phyloP scores from a whole-genome alignment of 805 yeast genomes.

The Vanderwaltozyma yarrowii region DNA sequence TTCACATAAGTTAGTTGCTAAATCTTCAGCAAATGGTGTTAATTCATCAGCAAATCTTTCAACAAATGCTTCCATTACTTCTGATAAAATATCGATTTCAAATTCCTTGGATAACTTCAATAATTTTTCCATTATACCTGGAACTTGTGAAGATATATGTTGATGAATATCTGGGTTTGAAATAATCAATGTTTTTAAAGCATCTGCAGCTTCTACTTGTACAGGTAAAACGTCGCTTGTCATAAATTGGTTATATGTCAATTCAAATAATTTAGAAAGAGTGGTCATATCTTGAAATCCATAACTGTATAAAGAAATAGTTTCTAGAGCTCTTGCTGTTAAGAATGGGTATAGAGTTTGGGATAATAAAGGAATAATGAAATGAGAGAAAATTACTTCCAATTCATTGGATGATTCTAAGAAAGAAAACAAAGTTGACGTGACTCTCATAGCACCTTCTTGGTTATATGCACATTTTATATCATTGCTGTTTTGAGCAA shows the following conservation, averaged over 20 bases:
- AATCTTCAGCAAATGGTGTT: conserved; percentile 73
- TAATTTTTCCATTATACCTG: conserved; percentile 72
- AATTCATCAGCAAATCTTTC: conserved; percentile 78
- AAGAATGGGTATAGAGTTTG: conserved; percentile 49
- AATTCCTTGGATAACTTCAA: conserved; percentile 66
- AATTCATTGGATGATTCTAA: conserved; percentile 36
- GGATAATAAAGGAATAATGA: conserved; percentile 54
- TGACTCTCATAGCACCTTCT: conserved; percentile 73
- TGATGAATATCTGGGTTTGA: conserved; percentile 53
- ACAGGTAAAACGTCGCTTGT: conserved; percentile 53
- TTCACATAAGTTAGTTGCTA: conserved; percentile 47
- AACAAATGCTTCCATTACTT: conserved; percentile 93
- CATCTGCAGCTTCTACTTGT: conserved; percentile 79
- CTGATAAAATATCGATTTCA: conserved; percentile 77
- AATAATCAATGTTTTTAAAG: conserved; percentile 69
- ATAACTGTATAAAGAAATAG: conserved; percentile 34
- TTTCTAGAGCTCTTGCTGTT: conserved; percentile 61
- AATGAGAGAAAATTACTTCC: conserved; percentile 52
- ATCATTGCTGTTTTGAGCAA: conserved; percentile 26
- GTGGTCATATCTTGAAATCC: conserved; percentile 30
- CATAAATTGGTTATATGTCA: conserved; percentile 32
- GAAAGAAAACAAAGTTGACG: conserved; percentile 53
- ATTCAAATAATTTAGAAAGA: conserved; percentile 33
- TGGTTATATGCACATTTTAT: conserved; percentile 45
- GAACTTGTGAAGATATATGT: conserved; percentile 60